Evolutionary conservation across 1,139 yeast genomes (phyloP).

Genomic region (Zygoascus hellenicus): DNA sequence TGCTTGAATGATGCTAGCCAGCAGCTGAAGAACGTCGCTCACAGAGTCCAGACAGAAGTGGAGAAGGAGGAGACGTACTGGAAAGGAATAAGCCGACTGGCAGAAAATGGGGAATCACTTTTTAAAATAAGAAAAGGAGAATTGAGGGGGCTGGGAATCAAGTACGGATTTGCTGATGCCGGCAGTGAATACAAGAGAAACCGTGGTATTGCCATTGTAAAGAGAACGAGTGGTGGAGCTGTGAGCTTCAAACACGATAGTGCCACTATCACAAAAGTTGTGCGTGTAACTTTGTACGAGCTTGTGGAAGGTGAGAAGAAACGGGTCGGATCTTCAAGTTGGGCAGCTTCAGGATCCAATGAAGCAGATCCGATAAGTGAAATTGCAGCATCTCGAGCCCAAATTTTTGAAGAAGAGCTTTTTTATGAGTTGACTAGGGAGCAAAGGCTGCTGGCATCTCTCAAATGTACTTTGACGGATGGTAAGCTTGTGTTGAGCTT

Average conservation of each 20-base stretch:
- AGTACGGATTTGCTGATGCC: constrained; percentile 86
- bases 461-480: constrained; percentile 62
- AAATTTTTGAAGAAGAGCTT: constrained; percentile 81
- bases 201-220: constrained; percentile 68
- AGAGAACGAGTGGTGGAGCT: constrained; percentile 32
- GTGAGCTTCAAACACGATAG: constrained; percentile 32
- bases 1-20: constrained; percentile 54
- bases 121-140: constrained; percentile 57
- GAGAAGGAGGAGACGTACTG: constrained; percentile 67
- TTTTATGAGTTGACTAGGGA: constrained; percentile 53
- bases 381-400: constrained; percentile 46
- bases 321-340: constrained; percentile 24
- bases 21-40: constrained; percentile 48
- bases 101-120: constrained; percentile 61
- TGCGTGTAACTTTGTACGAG: constrained; percentile 36
- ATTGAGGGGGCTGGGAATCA: constrained; percentile 61
- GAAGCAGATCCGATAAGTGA: constrained; percentile 24
- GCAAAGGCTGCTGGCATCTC: constrained; percentile 64
- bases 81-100: constrained; percentile 52
- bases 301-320: constrained; percentile 23
- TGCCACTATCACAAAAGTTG: constrained; percentile 30
- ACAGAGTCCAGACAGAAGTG: constrained; percentile 49
- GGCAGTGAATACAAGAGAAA: constrained; percentile 67
- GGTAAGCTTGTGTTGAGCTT: constrained; percentile 61
- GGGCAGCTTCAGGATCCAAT: constrained; percentile 12